phyloP scores from a whole-genome alignment of 495 filamentous ascomycete species.

The Aspergillus campestris region DNA sequence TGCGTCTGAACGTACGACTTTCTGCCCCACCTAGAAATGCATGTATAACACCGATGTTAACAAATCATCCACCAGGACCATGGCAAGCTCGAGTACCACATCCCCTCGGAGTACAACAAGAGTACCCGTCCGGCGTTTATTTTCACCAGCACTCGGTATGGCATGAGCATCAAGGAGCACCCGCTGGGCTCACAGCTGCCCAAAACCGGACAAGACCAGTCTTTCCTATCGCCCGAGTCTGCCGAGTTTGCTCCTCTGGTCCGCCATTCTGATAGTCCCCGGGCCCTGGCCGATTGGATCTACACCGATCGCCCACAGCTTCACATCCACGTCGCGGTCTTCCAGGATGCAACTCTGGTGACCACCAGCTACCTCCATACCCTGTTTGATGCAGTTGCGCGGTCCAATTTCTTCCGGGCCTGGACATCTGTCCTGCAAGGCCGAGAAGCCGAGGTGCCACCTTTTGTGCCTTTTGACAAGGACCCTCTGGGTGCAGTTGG shows the following conservation, averaged over 20 bases:
- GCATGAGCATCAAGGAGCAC: conserved; percentile 18
- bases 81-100: conserved; percentile 34
- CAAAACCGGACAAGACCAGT: conserved; percentile 7
- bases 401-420: conserved; percentile 10
- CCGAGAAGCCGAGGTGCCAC: conserved; percentile 8
- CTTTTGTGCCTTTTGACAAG: conserved; percentile 1
- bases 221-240: conserved; percentile 12
- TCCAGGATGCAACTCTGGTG: conserved; percentile 41
- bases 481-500: conserved; percentile 5
- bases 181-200: conserved; percentile 24
- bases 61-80: conserved; percentile 3
- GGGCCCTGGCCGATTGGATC: conserved; percentile 29
- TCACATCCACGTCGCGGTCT: conserved; percentile 37
- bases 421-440: conserved; percentile 15
- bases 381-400: conserved; percentile 36
- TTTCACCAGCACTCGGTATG: conserved; percentile 21
- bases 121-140: conserved; percentile 21
- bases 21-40: conserved; percentile 10
- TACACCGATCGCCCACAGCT: conserved; percentile 39
- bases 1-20: conserved; percentile 13
- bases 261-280: conserved; percentile 13
- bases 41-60: conserved; percentile 1
- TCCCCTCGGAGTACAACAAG: conserved; percentile 25
- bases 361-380: conserved; percentile 37
- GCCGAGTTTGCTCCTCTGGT: conserved; percentile 16